A percentile compares a stretch with the other conserved stretches of the same genome.
These are phyloP conservation scores for Aspergillus pseudoterreus DNA, from an alignment of 2,329 filamentous ascomycete species.

Conservation along the genomic window DNA sequence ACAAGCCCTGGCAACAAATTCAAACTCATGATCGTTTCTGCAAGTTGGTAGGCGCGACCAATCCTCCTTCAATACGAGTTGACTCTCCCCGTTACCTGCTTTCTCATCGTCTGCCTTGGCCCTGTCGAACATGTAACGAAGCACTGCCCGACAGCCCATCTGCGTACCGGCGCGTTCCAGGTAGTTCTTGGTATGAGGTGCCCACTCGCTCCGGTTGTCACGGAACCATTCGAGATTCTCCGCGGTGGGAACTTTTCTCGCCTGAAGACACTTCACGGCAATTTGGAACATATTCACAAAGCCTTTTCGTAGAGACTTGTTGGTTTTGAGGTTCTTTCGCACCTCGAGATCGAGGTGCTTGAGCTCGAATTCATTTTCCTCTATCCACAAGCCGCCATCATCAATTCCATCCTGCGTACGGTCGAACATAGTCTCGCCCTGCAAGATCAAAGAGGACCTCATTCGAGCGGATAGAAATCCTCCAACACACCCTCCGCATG, in stretches of 20 bases:
- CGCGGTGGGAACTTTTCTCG: conserved; percentile 18
- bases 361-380: too few relatives aligned
- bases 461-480: too few relatives aligned
- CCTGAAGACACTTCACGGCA: conserved; percentile 19
- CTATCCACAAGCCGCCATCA: too few relatives aligned
- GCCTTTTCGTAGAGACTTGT: too few relatives aligned
- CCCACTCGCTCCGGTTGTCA: conserved; percentile 23
- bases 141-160: conserved; percentile 25
- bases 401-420: too few relatives aligned
- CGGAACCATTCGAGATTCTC: conserved; percentile 20
- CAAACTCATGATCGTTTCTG: conserved; percentile 37
- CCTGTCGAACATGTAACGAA: conserved; percentile 22
- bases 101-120: conserved; percentile 24
- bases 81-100: conserved; percentile 23
- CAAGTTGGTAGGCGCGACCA: conserved; percentile 25
- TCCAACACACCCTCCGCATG: too few relatives aligned
- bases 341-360: too few relatives aligned
- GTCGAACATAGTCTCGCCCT: too few relatives aligned
- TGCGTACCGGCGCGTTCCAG: conserved; percentile 23
- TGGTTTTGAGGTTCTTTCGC: too few relatives aligned
- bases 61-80: conserved; percentile 13
- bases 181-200: conserved; percentile 26
- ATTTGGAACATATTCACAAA: conserved; percentile 24
- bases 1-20: conserved; percentile 27
- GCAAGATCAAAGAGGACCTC: too few relatives aligned